These are phyloP conservation scores for Tetrapisispora nanseiensis DNA, from an alignment of 805 yeast genomes.

Conservation along the genomic window DNA sequence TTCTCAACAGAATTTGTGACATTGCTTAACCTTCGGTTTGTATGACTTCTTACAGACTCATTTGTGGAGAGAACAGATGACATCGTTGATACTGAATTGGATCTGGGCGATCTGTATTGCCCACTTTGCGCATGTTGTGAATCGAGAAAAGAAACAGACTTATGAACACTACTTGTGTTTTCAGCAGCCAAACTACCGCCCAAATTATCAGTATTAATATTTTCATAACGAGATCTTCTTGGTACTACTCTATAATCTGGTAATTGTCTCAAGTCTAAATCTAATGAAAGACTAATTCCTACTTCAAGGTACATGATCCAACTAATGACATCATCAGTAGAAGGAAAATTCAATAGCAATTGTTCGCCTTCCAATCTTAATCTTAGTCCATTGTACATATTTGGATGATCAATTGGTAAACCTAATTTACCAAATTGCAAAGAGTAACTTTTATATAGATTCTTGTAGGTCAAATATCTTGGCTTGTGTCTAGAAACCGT, in stretches of 20 bases:
- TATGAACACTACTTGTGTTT: background rate
- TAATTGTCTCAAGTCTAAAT: conserved; percentile 56
- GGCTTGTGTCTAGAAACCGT: conserved; percentile 13
- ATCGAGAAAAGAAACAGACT: background rate
- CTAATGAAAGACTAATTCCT: conserved; percentile 75
- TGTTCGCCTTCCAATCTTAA: conserved; percentile 80
- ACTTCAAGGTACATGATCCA: conserved; percentile 69
- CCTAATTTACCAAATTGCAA: conserved; percentile 81
- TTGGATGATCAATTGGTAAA: conserved; percentile 73
- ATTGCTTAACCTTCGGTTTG: background rate
- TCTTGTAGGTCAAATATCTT: conserved; percentile 26
- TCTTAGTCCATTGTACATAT: conserved; percentile 58
- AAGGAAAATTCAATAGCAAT: conserved; percentile 53
- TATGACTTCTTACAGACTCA: background rate
- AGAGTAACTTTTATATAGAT: conserved; percentile 55
- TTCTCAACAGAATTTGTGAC: background rate
- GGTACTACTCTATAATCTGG: conserved; percentile 80
- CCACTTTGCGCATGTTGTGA: background rate
- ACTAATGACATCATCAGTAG: conserved; percentile 55
- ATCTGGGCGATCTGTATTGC: background rate
- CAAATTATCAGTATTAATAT: background rate
- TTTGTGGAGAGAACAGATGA: background rate
- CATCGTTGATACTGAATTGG: background rate
- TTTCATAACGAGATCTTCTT: conserved; percentile 43
- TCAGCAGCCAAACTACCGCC: background rate